Base-by-base conservation (phyloP, 2,329 filamentous ascomycete genomes). In the Dendryphion nanum region DNA sequence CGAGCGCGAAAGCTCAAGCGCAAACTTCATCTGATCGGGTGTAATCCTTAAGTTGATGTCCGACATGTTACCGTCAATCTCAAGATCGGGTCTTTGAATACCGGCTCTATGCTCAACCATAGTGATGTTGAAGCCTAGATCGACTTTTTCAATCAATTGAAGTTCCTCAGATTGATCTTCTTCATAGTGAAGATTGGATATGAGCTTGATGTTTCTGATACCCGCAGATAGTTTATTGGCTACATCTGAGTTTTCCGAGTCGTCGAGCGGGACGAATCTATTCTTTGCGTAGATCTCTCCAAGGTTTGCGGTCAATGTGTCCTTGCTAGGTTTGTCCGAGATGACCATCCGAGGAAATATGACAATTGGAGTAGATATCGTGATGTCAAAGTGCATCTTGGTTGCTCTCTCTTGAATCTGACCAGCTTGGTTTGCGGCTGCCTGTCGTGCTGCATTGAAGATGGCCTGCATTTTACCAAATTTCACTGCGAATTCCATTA, bases 401-500 rank as follows among this genome's bases (percentile, higher is more conserved):
- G 83, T 88, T 0, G 87, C 86, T 57, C 83, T 90, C 57, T 97
- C 85, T 58, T 97, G 93, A 5, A 98, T 80, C 58, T 96, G 90
- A 41, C 81, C 95, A 7, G 93, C 94, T 64, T 96, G 90, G 45
- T 87, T 91, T 26, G 93, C 88, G 3, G 94, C 93, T 26, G 91
- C 94, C 66, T 95, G 89, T 21, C 94, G 82, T 10, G 94, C 93
- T 29, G 93, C 91, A 59, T 99, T 98, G 73, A 95, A 98, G 37
- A 98, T 86, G 16, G 93, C 91, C 67, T 98, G 93, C 93, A 99
- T 99, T 68, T 95, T 95, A 44, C 94, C 93, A 63, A 99, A 99
- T 57, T 98, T 98, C 63, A 99, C 89, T 30, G 95, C 75, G 66
- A 98, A 99, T 51, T 94, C 88, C 66, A 98, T 88, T 48, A 99